Evolutionary conservation across 768 basidiomycete species (phyloP).

Genomic region (Boletus sp.): DNA sequence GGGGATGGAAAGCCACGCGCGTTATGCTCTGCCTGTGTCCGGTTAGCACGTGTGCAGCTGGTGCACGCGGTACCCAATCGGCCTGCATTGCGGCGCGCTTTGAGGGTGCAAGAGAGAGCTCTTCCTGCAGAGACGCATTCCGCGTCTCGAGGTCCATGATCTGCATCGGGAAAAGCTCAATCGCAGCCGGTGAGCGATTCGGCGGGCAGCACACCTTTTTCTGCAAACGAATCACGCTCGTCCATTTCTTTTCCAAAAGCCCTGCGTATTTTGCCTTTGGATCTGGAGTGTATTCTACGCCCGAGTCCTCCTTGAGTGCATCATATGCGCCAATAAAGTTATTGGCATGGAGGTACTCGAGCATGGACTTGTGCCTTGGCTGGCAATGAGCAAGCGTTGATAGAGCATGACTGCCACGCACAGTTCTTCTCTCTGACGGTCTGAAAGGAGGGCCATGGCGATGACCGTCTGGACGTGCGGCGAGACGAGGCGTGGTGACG

Average conservation of each 20-base stretch:
- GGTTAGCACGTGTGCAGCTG: conserved; percentile 72
- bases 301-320: conserved; percentile 53
- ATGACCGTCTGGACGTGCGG: too few relatives aligned
- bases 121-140: conserved; percentile 76
- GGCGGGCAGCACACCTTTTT: conserved; percentile 68
- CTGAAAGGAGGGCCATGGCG: conserved; percentile 43
- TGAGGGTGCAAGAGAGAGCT: conserved; percentile 49
- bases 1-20: conserved; percentile 81
- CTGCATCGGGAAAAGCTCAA: conserved; percentile 39
- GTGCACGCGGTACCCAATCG: conserved; percentile 88
- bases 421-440: conserved; percentile 48
- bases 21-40: conserved; percentile 80
- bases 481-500: not conserved
- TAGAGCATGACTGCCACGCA: conserved; percentile 29
- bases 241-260: conserved; percentile 97
- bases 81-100: conserved; percentile 59
- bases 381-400: conserved; percentile 10
- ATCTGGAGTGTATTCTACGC: conserved; percentile 72
- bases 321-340: conserved; percentile 63
- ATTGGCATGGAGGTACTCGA: conserved; percentile 71
- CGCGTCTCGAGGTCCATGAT: conserved; percentile 94
- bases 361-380: conserved; percentile 73
- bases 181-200: not conserved
- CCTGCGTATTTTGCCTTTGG: conserved; percentile 85
- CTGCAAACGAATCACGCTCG: conserved; percentile 90